Conservation (phyloP, 208 protist species). For the Leishmania guyanensis region DNA sequence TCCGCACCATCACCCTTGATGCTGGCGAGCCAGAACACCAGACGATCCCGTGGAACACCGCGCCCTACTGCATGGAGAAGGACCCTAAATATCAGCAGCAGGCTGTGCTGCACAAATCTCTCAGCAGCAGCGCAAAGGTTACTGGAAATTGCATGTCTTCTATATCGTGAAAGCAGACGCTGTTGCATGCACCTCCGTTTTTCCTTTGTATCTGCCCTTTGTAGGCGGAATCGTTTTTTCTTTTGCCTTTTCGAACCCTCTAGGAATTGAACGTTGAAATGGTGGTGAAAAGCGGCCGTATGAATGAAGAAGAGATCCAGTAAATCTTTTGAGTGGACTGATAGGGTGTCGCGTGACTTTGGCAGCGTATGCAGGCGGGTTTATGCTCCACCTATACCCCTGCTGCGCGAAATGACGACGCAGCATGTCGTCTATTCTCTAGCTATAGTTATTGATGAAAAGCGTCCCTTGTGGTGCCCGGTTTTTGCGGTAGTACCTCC, state of each 20-base stretch:
- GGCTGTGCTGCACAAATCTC: constrained; percentile 71
- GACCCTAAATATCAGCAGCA: constrained; percentile 80
- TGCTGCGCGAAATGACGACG: neutral
- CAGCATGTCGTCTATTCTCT: neutral
- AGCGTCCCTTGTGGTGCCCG: neutral
- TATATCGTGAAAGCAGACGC: neutral
- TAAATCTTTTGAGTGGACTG: too few species aligned
- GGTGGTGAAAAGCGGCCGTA: neutral
- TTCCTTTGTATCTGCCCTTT: neutral
- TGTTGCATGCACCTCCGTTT: neutral
- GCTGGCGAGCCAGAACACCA: constrained; percentile 76
- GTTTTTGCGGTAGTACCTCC: neutral
- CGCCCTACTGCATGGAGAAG: constrained; percentile 91
- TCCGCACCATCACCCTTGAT: constrained; percentile 93
- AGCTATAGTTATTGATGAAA: neutral
- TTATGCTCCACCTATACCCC: neutral
- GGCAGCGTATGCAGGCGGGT: neutral
- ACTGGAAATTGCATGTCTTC: constrained; percentile 45
- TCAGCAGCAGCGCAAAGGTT: constrained; percentile 82
- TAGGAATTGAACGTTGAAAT: neutral
- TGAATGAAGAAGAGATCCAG: constrained; percentile 6
- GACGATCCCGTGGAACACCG: constrained; percentile 84
- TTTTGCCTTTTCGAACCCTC: neutral
- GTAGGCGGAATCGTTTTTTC: neutral
- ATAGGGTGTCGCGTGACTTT: neutral